Percentiles rank a stretch among this genome's conserved stretches.
Conservation (phyloP, 2,329 filamentous ascomycete genomes). For the Trichoderma endophyticum region DNA sequence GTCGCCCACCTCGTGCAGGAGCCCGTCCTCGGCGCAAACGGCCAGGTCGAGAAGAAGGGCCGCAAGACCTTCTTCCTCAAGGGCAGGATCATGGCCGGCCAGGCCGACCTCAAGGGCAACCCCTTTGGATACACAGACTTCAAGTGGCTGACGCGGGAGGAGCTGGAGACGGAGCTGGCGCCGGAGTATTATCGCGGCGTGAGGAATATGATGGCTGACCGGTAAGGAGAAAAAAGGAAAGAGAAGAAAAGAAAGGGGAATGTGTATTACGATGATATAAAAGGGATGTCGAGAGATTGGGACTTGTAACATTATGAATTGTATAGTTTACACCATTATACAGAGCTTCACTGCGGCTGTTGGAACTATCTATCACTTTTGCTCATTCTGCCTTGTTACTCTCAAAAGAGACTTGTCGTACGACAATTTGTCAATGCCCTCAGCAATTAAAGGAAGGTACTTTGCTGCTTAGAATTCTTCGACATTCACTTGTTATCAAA, state of each 20-base stretch:
- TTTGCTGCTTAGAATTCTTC: no score
- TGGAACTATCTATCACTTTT: constrained; percentile 25
- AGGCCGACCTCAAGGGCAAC: constrained; percentile 75
- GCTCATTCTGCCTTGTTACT: neutral
- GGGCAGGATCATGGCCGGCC: constrained; percentile 93
- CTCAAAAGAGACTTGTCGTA: neutral
- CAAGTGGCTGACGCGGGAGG: constrained; percentile 88
- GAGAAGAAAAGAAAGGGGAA: neutral
- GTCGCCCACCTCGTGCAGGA: constrained; percentile 72
- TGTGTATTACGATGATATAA: constrained; percentile 1
- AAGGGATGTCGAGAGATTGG: neutral
- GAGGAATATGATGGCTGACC: constrained; percentile 77
- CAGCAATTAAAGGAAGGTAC: neutral
- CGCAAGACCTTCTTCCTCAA: constrained; percentile 96
- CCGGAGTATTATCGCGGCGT: constrained; percentile 70
- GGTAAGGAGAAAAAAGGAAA: constrained; percentile 47
- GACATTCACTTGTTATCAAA: neutral
- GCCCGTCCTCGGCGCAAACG: constrained; percentile 45
- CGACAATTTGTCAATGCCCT: neutral
- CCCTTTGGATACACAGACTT: constrained; percentile 74
- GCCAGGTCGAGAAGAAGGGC: constrained; percentile 49
- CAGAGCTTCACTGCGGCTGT: constrained; percentile 31
- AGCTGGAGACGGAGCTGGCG: constrained; percentile 67
- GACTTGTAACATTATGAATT: constrained; percentile 17
- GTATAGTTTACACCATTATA: constrained; percentile 15